These are phyloP conservation scores for Sesbania bispinosa DNA, from an alignment of 306 rosid species.

Conservation along the genomic window DNA sequence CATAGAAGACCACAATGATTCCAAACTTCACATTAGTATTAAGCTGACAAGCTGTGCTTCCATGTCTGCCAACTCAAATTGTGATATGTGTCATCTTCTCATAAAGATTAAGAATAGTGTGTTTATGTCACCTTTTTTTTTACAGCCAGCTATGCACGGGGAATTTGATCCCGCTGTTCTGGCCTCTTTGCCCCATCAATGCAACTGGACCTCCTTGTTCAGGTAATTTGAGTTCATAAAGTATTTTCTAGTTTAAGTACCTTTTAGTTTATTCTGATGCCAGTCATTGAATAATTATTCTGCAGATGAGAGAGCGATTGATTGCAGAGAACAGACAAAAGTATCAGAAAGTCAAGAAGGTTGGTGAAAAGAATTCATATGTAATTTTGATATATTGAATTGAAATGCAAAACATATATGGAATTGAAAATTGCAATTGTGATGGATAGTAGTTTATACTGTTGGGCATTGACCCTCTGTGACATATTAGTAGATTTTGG, in stretches of 20 bases:
- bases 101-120: neutral
- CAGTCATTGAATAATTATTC: slow-evolving; percentile 14
- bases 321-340: slow-evolving; percentile 92
- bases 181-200: slow-evolving; percentile 59
- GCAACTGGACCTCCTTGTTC: slow-evolving; percentile 61
- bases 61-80: neutral
- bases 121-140: neutral
- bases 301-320: slow-evolving; percentile 84
- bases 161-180: slow-evolving; percentile 49
- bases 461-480: neutral
- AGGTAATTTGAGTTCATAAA: slow-evolving; percentile 28
- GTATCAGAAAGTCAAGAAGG: slow-evolving; percentile 96
- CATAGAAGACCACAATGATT: neutral
- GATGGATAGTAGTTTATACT: neutral
- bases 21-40: neutral
- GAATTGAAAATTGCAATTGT: neutral
- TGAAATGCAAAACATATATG: neutral
- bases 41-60: neutral
- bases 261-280: slow-evolving; percentile 12
- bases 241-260: slow-evolving; percentile 18
- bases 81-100: neutral
- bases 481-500: neutral
- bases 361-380: slow-evolving; percentile 37
- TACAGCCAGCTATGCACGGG: slow-evolving; percentile 46
- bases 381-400: neutral